These are phyloP conservation scores for Eutrema salsugineum DNA, from an alignment of 441 rosid genomes.

Conservation along the genomic window DNA sequence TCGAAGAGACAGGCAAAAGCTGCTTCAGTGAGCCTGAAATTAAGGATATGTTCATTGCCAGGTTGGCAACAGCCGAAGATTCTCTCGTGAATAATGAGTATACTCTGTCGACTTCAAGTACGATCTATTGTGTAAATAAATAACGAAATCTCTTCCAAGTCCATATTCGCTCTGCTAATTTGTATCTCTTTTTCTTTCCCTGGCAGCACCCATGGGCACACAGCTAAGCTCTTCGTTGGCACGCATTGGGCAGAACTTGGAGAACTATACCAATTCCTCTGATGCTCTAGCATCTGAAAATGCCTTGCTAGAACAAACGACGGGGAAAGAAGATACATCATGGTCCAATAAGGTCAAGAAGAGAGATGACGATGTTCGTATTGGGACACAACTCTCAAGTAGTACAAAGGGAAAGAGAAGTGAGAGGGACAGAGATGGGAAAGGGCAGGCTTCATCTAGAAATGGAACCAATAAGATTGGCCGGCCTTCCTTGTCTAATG, in stretches of 20 bases:
- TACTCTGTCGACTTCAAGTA: constrained; percentile 30
- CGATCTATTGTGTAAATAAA: neutral
- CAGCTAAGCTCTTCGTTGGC: constrained; percentile 51
- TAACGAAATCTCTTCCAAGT: neutral
- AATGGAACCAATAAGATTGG: constrained; percentile 70
- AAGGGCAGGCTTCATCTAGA: constrained; percentile 68
- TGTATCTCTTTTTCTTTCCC: neutral
- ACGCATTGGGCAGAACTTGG: constrained; percentile 48
- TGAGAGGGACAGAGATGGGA: constrained; percentile 97
- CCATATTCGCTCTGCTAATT: neutral
- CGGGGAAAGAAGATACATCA: constrained; percentile 51
- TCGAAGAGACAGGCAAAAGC: constrained; percentile 83
- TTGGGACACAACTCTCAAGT: constrained; percentile 26
- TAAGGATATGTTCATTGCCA: constrained; percentile 59
- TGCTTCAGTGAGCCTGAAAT: constrained; percentile 74
- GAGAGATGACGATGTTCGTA: constrained; percentile 88
- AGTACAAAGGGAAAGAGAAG: constrained; percentile 87
- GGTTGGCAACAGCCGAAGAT: constrained; percentile 41
- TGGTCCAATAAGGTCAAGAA: constrained; percentile 67
- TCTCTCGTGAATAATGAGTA: constrained; percentile 29
- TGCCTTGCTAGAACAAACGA: constrained; percentile 43
- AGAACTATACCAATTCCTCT: constrained; percentile 41
- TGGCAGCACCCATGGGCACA: constrained; percentile 63
- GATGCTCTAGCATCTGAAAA: constrained; percentile 46
- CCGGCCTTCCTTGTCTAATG: constrained; percentile 67